Evolutionary conservation across 306 rosid species (phyloP).

Genomic region (Sphenostylis stenocarpa): DNA sequence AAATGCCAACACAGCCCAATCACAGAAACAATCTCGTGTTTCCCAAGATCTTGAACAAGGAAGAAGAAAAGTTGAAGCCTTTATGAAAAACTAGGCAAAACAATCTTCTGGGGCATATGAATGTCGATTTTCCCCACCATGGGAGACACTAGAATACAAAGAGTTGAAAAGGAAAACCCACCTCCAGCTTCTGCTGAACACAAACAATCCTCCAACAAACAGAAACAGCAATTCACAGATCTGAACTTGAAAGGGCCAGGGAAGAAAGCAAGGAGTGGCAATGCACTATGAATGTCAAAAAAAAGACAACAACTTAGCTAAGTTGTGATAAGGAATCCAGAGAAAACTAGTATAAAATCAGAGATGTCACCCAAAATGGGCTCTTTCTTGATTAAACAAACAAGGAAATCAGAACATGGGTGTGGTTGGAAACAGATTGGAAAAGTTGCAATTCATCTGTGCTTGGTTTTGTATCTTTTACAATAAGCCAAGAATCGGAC

Average conservation of each 20-base stretch:
- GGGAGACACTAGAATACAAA: slow-evolving; percentile 5
- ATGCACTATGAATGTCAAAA: slow-evolving; percentile 26
- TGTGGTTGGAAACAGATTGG: slow-evolving; percentile 59
- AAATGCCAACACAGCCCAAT: slow-evolving; percentile 32
- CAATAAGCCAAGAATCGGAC: slow-evolving; percentile 53
- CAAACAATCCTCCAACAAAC: slow-evolving; percentile 31
- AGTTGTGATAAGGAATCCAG: slow-evolving; percentile 28
- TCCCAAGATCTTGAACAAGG: slow-evolving; percentile 29
- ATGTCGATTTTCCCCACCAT: slow-evolving; percentile 20
- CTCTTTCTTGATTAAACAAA: slow-evolving; percentile 35
- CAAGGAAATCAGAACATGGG: slow-evolving; percentile 53
- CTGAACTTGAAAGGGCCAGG: slow-evolving; percentile 33
- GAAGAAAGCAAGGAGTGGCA: slow-evolving; percentile 15
- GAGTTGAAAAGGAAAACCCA: slow-evolving; percentile 34
- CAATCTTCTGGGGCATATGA: slow-evolving; percentile 28
- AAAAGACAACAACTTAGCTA: slow-evolving; percentile 25
- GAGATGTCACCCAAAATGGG: slow-evolving; percentile 46
- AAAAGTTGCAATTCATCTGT: slow-evolving; percentile 44
- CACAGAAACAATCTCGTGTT: slow-evolving; percentile 29
- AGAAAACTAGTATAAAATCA: slow-evolving; percentile 22
- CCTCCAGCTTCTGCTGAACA: slow-evolving; percentile 33
- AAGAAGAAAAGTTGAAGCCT: slow-evolving; percentile 36
- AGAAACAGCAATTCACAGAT: slow-evolving; percentile 45
- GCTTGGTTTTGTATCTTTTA: slow-evolving; percentile 38
- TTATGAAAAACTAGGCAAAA: slow-evolving; percentile 40